Conservation (phyloP, 176 grass and related monocot genomes). For the Paspalum notatum region DNA sequence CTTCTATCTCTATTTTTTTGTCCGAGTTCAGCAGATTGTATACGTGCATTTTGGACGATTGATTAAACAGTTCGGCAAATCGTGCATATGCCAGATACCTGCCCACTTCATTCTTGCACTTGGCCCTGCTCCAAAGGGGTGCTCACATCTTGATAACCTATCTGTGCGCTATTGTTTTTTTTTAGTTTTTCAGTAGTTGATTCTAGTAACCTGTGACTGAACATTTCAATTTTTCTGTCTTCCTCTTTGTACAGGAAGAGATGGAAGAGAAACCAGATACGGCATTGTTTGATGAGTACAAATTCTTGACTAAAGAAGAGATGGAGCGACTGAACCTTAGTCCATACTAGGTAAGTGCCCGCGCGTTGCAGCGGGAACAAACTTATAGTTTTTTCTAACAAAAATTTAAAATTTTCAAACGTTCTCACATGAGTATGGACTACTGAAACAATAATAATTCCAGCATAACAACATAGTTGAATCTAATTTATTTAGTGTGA, state of each 20-base stretch:
- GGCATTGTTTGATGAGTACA: slow-evolving; percentile 74
- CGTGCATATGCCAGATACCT: slow-evolving; percentile 61
- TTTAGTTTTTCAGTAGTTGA: background rate
- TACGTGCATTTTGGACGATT: too few relatives aligned
- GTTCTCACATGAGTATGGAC: too few relatives aligned
- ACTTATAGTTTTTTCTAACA: too few relatives aligned
- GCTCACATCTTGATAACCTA: slow-evolving; percentile 93
- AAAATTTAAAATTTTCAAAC: too few relatives aligned
- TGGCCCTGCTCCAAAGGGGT: slow-evolving; percentile 96
- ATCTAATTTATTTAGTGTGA: too few relatives aligned
- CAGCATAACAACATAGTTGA: too few relatives aligned
- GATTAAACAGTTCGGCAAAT: too few relatives aligned
- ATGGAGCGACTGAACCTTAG: slow-evolving; percentile 81
- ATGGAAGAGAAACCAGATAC: slow-evolving; percentile 87
- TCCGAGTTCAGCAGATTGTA: too few relatives aligned
- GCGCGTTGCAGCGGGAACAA: too few relatives aligned
- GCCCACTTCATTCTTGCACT: slow-evolving; percentile 84
- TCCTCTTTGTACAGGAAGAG: slow-evolving; percentile 74
- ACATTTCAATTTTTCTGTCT: background rate
- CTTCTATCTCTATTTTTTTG: too few relatives aligned
- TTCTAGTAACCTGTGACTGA: slow-evolving; percentile 1
- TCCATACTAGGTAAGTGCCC: too few relatives aligned
- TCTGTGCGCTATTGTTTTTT: slow-evolving; percentile 52
- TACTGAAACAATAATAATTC: too few relatives aligned
- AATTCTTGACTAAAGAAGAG: slow-evolving; percentile 86